These are phyloP conservation scores for Penicillium italicum DNA, from an alignment of 2,329 filamentous ascomycete genomes.

Conservation along the genomic window DNA sequence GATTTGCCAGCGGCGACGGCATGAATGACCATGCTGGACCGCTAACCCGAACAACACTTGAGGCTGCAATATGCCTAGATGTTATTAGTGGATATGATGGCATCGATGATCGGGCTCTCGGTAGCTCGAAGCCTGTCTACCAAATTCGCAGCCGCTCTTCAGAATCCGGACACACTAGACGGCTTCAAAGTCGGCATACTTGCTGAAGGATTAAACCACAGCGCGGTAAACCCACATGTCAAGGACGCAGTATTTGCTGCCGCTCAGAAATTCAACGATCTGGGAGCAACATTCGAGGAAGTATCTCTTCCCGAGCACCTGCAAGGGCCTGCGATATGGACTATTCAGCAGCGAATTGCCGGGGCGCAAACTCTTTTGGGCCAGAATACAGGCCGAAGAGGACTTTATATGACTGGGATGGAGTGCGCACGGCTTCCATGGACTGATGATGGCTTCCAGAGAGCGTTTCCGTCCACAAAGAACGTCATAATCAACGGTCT, in stretches of 20 bases:
- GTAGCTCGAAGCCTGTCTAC: constrained; percentile 25
- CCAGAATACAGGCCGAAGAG: constrained; percentile 47
- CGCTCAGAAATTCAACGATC: constrained; percentile 38
- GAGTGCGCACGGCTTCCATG: constrained; percentile 49
- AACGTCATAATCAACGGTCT: constrained; percentile 41
- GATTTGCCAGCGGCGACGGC: constrained; percentile 48
- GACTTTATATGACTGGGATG: constrained; percentile 51
- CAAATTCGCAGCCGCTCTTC: constrained; percentile 13
- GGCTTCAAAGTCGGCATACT: constrained; percentile 42
- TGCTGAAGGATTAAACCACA: constrained; percentile 45
- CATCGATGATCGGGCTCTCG: constrained; percentile 48
- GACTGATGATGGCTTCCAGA: constrained; percentile 49
- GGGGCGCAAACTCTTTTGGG: constrained; percentile 44
- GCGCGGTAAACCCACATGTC: constrained; percentile 41
- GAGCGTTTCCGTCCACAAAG: constrained; percentile 46
- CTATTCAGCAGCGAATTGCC: constrained; percentile 39
- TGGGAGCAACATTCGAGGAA: constrained; percentile 51
- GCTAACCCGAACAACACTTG: constrained; percentile 41
- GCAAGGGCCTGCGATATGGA: constrained; percentile 49
- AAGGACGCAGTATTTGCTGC: constrained; percentile 44
- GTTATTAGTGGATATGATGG: constrained; percentile 49
- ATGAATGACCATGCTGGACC: constrained; percentile 52
- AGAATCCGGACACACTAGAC: constrained; percentile 11
- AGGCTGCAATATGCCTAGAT: constrained; percentile 45
- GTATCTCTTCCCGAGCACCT: constrained; percentile 51